These are phyloP conservation scores for Cladobotryum protrusum DNA, from an alignment of 2,329 filamentous ascomycete genomes.

Conservation along the genomic window DNA sequence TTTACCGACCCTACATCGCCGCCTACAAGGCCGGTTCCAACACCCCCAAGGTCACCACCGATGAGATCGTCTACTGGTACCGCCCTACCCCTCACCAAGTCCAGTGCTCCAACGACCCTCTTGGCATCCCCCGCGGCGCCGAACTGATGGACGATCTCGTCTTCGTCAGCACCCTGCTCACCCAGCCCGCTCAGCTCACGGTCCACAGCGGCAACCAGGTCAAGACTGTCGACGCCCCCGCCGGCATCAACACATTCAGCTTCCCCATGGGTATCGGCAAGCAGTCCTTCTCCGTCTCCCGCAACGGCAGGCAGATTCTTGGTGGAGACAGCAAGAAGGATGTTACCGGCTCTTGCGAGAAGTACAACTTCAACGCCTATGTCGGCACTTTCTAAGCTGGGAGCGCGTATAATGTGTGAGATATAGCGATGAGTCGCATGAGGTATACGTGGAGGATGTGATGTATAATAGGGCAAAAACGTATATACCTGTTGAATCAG, in stretches of 20 bases:
- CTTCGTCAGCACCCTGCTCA: slow-evolving; percentile 19
- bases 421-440: too few species aligned
- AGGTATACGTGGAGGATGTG: background rate
- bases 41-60: slow-evolving; percentile 14
- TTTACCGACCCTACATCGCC: slow-evolving; percentile 18
- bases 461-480: background rate
- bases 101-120: slow-evolving; percentile 13
- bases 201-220: slow-evolving; percentile 14
- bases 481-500: too few species aligned
- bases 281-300: slow-evolving; percentile 14
- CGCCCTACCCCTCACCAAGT: slow-evolving; percentile 16
- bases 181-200: slow-evolving; percentile 15
- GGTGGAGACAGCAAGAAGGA: slow-evolving; percentile 13
- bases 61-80: slow-evolving; percentile 21
- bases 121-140: slow-evolving; percentile 14
- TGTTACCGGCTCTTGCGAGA: slow-evolving; percentile 12
- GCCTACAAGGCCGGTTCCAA: slow-evolving; percentile 17
- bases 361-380: slow-evolving; percentile 18
- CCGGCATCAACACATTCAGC: slow-evolving; percentile 16
- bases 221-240: slow-evolving; percentile 12
- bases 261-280: slow-evolving; percentile 18
- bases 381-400: slow-evolving; percentile 14
- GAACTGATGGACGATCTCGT: slow-evolving; percentile 17
- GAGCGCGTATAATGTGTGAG: too few species aligned
- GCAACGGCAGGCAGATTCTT: slow-evolving; percentile 10